These are phyloP conservation scores for Naumovozyma baii DNA, from an alignment of 805 yeast species.

Conservation along the genomic window DNA sequence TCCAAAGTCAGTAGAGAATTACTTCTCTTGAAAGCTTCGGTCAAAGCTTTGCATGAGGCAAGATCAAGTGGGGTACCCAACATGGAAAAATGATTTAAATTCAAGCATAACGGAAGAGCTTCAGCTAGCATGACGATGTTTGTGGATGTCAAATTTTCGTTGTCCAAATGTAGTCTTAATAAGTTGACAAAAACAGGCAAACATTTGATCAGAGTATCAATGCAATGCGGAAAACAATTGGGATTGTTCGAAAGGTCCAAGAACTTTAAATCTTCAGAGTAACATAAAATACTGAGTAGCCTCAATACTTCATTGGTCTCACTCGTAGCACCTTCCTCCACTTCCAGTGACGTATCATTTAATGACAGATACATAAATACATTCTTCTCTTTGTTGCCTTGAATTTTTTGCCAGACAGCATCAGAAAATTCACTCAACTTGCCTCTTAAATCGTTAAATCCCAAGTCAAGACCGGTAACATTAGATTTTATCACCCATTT, in stretches of 20 bases:
- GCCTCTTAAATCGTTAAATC: slow-evolving; percentile 59
- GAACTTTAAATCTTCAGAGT: slow-evolving; percentile 51
- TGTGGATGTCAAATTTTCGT: slow-evolving; percentile 47
- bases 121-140: slow-evolving; percentile 59
- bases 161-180: slow-evolving; percentile 60
- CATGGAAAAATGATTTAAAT: slow-evolving; percentile 56
- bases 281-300: slow-evolving; percentile 41
- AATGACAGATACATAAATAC: slow-evolving; percentile 45
- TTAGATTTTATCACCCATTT: slow-evolving; percentile 42
- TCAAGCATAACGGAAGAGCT: slow-evolving; percentile 57
- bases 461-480: slow-evolving; percentile 68
- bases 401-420: slow-evolving; percentile 18
- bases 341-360: slow-evolving; percentile 53
- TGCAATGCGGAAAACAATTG: slow-evolving; percentile 51
- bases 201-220: slow-evolving; percentile 43
- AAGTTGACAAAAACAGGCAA: slow-evolving; percentile 63
- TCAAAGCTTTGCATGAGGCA: slow-evolving; percentile 53
- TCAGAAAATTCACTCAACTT: slow-evolving; percentile 24
- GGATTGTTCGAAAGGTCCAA: slow-evolving; percentile 75
- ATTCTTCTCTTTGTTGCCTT: slow-evolving; percentile 18
- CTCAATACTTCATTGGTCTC: slow-evolving; percentile 24
- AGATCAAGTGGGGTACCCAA: slow-evolving; percentile 56
- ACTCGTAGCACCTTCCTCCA: slow-evolving; percentile 35
- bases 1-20: slow-evolving; percentile 56
- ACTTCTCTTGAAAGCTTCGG: slow-evolving; percentile 57